Base-by-base conservation (phyloP, 2,329 filamentous ascomycete genomes). In the Exophiala oligosperma region DNA sequence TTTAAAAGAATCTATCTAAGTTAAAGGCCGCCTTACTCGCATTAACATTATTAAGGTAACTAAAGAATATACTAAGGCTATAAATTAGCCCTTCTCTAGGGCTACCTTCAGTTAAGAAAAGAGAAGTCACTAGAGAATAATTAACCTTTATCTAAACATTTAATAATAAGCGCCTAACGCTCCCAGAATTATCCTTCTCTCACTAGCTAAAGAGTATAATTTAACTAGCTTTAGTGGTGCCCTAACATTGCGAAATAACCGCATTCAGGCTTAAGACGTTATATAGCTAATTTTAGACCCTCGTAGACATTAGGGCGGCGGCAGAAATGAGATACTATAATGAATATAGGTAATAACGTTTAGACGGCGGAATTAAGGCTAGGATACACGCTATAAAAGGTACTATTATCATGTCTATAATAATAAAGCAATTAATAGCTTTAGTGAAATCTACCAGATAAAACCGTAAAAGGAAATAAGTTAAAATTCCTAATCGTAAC, bases 171-270 rank as follows among this genome's bases (percentile, higher is more conserved):
- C 73, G 68, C 3, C 81, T 81, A 5, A 84, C 77, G 44, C 79
- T 81, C 17, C 74, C 79, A 4, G 74, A 73, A n/a, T 69, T 65
- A 48, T 79, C 77, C 14, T 70, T 67, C 52, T 77, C 70, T 1
- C 69, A 68, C 52, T 72, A 75, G n/a, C 68, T 32, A 28, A 56
- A 62, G 21, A 64, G 41, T 21, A 57, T 64, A 17, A 63, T 54
- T 61, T 59, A 66, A n/a, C 81, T 81, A 64, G 68, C 73, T 68
- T 84, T 81, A 0, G 81, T 83, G 77, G 83, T 82, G 1, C 82
- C 81, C 76, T 78, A 84, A 38, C 81, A 73, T 59, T 81, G 79
- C 6, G 71, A 72, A 12, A 81, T 72, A 17, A 72, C 70, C 0
- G 78, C 76, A 38, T 74, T 67, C 1, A 64, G 62, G 26, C 73